These are phyloP conservation scores for Mycena sanguinolenta DNA, from an alignment of 768 basidiomycete species.

Conservation along the genomic window DNA sequence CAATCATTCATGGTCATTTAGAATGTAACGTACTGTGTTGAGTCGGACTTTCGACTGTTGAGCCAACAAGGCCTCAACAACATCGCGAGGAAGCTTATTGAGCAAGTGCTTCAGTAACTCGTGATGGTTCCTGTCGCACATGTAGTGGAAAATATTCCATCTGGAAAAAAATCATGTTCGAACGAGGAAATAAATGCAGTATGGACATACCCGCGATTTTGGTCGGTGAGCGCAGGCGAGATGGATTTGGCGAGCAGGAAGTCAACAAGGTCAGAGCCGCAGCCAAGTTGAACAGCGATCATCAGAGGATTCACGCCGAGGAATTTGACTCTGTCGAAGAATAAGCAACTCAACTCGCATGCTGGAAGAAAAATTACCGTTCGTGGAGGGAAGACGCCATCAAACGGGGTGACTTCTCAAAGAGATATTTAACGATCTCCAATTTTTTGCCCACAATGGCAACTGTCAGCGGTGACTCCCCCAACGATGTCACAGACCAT, in stretches of 20 bases:
- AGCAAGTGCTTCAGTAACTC: conserved; percentile 59
- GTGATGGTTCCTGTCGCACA: conserved; percentile 47
- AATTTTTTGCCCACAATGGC: conserved; percentile 55
- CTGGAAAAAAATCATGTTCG: conserved; percentile 46
- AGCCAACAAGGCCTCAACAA: conserved; percentile 56
- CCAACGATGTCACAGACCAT: conserved; percentile 59
- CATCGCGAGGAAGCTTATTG: conserved; percentile 64
- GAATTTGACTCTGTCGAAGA: conserved; percentile 58
- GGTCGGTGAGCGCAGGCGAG: conserved; percentile 58
- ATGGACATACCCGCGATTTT: conserved; percentile 54
- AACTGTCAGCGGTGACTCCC: conserved; percentile 66
- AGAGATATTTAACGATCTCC: conserved; percentile 60
- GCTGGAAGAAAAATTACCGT: conserved; percentile 48
- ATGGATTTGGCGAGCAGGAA: conserved; percentile 63
- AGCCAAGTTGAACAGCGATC: conserved; percentile 52
- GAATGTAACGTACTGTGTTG: conserved; percentile 57
- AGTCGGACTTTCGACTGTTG: conserved; percentile 60
- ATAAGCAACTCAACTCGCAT: conserved; percentile 14
- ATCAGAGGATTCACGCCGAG: conserved; percentile 60
- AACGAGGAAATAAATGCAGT: not conserved
- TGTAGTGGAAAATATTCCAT: conserved; percentile 69
- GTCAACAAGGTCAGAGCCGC: conserved; percentile 55
- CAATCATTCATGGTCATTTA: not conserved
- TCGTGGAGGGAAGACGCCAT: conserved; percentile 58
- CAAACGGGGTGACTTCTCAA: conserved; percentile 55